Conservation (phyloP, 2,329 filamentous ascomycete species). For the Calonectria pteridis region DNA sequence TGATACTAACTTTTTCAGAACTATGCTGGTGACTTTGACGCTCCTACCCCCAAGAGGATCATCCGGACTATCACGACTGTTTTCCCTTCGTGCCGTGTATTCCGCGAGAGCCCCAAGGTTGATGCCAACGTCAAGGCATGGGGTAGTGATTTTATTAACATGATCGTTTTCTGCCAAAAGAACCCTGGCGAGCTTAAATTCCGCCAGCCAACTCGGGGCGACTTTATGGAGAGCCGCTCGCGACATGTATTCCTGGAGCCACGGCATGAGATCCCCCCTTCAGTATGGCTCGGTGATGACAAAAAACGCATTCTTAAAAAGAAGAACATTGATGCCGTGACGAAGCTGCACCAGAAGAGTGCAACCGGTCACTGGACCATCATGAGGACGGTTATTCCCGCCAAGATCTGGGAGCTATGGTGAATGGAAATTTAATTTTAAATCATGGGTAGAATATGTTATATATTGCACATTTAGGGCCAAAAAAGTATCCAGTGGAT, state of each 20-base stretch:
- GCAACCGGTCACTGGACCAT: constrained; percentile 90
- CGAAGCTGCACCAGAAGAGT: constrained; percentile 79
- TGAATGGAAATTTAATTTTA: constrained; percentile 54
- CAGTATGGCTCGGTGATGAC: constrained; percentile 59
- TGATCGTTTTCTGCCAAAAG: constrained; percentile 94
- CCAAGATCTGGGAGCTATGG: constrained; percentile 88
- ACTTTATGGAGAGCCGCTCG: constrained; percentile 80
- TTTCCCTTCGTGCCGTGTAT: constrained; percentile 92
- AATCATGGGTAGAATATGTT: not conserved
- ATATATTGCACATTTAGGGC: constrained; percentile 7
- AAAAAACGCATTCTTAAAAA: constrained; percentile 67
- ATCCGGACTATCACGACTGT: constrained; percentile 84
- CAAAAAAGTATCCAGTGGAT: not conserved
- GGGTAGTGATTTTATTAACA: constrained; percentile 86
- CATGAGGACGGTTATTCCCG: constrained; percentile 87
- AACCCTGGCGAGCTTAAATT: constrained; percentile 69
- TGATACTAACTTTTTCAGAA: constrained; percentile 69
- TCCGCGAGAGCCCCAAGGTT: constrained; percentile 78
- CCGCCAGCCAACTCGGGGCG: constrained; percentile 71
- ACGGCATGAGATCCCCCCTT: constrained; percentile 73
- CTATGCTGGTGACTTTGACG: constrained; percentile 89
- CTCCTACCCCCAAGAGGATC: constrained; percentile 82
- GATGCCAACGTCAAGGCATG: constrained; percentile 60
- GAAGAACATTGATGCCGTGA: constrained; percentile 76
- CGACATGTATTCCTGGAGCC: constrained; percentile 79